Evolutionary conservation across 768 basidiomycete genomes (phyloP).

Genomic region (Hydnum rufescens): DNA sequence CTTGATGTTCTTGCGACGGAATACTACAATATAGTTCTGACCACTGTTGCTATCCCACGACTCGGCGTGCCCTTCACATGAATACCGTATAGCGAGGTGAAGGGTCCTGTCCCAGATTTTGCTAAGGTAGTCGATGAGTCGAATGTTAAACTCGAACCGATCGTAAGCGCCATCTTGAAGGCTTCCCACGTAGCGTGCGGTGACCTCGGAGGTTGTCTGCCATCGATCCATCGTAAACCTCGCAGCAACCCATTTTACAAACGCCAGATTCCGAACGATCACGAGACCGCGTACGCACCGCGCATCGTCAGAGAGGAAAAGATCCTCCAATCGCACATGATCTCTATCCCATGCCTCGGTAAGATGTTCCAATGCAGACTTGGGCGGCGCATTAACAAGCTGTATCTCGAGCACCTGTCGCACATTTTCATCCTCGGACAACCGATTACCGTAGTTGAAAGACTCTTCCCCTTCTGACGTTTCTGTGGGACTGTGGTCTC

Average conservation of each 20-base stretch:
- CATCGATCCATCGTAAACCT: constrained; percentile 88
- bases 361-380: constrained; percentile 10
- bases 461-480: constrained; percentile 22
- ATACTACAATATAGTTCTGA: constrained; percentile 58
- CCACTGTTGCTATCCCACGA: constrained; percentile 86
- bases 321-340: constrained; percentile 23
- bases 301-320: constrained; percentile 22
- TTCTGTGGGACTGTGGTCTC: constrained; percentile 74
- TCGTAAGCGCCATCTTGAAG: constrained; percentile 27
- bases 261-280: constrained; percentile 70
- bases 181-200: constrained; percentile 42
- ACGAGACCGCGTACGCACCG: constrained; percentile 47
- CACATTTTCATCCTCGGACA: constrained; percentile 13
- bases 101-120: constrained; percentile 69
- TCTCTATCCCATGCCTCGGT: constrained; percentile 3
- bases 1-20: constrained; percentile 16
- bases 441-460: constrained; percentile 11
- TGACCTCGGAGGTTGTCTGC: constrained; percentile 91
- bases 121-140: constrained; percentile 57
- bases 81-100: constrained; percentile 55
- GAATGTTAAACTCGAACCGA: constrained; percentile 54
- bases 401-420: constrained; percentile 32
- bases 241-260: constrained; percentile 67
- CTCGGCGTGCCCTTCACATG: constrained; percentile 43
- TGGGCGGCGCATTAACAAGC: constrained; percentile 43